Evolutionary conservation across 1,139 yeast species (phyloP).

Genomic region (Suhomyces ambrosiae): DNA sequence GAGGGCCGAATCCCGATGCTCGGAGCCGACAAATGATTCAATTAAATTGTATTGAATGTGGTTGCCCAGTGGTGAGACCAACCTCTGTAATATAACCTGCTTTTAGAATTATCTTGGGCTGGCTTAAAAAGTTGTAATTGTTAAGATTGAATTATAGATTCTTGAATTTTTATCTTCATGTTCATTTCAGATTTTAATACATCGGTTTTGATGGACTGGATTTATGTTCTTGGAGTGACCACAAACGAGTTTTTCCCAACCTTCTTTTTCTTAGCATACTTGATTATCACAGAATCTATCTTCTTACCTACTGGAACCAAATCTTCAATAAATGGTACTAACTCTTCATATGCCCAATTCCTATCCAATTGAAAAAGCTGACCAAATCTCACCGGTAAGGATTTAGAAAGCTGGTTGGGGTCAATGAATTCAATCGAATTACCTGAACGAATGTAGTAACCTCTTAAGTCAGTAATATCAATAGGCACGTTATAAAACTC

Average conservation of each 20-base stretch:
- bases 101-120: no score
- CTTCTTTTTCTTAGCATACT: slow-evolving; percentile 69
- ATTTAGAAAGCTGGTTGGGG: slow-evolving; percentile 47
- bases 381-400: slow-evolving; percentile 57
- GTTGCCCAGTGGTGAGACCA: no score
- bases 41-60: no score
- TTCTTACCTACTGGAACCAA: slow-evolving; percentile 59
- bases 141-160: no score
- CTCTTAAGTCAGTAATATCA: slow-evolving; percentile 53
- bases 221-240: slow-evolving; percentile 17
- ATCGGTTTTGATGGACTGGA: no score
- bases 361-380: slow-evolving; percentile 61
- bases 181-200: no score
- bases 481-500: slow-evolving; percentile 60
- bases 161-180: no score
- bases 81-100: no score
- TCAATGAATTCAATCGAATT: slow-evolving; percentile 56
- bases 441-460: slow-evolving; percentile 54
- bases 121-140: no score
- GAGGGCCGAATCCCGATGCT: no score
- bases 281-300: slow-evolving; percentile 70
- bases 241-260: slow-evolving; percentile 45
- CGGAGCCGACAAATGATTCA: no score
- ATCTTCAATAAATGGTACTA: slow-evolving; percentile 66
- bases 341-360: slow-evolving; percentile 73